Conservation (phyloP, 495 filamentous ascomycete genomes). For the Xylaria acuta region DNA sequence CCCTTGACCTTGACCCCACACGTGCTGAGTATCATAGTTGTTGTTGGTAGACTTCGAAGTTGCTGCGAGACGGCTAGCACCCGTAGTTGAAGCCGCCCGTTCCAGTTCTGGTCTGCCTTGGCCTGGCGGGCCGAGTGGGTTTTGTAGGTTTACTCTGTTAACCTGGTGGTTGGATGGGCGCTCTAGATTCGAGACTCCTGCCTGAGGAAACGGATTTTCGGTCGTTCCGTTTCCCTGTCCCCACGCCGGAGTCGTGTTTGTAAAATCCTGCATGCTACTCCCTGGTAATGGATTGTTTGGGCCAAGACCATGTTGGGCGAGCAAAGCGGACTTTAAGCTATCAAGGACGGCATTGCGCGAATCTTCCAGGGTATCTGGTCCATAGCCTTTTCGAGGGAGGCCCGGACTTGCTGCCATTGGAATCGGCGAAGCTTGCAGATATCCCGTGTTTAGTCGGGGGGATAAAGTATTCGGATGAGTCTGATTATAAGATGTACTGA, state of each 20-base stretch:
- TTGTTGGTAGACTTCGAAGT: conserved; percentile 25
- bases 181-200: conserved; percentile 25
- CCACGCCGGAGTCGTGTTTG: conserved; percentile 18
- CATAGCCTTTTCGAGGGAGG: conserved; percentile 8
- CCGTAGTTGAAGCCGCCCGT: conserved; percentile 7
- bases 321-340: conserved; percentile 32
- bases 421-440: conserved; percentile 17
- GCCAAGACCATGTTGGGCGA: conserved; percentile 35
- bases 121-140: conserved; percentile 25
- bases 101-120: conserved; percentile 12
- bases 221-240: conserved; percentile 4
- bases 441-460: conserved; percentile 9
- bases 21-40: conserved; percentile 13
- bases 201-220: conserved; percentile 8
- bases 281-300: conserved; percentile 14
- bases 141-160: conserved; percentile 16
- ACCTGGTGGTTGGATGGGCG: conserved; percentile 28
- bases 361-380: conserved; percentile 29
- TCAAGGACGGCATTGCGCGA: conserved; percentile 38
- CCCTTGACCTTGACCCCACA: conserved; percentile 24
- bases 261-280: conserved; percentile 9
- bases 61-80: conserved; percentile 5
- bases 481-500: conserved; percentile 27
- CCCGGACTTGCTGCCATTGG: conserved; percentile 17
- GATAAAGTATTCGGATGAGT: neutral